Conservation (phyloP, 352 stramenopile genomes). For the Globisporangium viniferum region DNA sequence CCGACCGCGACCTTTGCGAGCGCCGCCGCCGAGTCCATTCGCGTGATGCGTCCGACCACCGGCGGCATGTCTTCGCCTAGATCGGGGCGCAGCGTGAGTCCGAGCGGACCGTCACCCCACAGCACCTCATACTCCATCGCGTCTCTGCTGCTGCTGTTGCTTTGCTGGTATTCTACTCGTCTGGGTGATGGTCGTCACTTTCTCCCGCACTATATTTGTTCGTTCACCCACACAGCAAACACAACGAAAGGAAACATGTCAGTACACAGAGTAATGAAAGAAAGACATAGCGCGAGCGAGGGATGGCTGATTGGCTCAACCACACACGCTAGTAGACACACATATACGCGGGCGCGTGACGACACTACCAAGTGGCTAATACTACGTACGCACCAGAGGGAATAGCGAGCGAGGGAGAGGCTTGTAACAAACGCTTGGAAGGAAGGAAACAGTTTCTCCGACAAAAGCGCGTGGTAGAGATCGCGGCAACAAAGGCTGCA, state of each 20-base stretch:
- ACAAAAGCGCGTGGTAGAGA: not conserved
- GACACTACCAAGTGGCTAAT: not conserved
- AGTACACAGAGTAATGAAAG: not conserved
- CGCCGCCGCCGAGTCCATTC: constrained; percentile 77
- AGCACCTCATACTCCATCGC: constrained; percentile 86
- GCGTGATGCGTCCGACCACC: constrained; percentile 84
- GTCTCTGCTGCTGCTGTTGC: not conserved
- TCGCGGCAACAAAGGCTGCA: not conserved
- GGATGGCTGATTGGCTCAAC: not conserved
- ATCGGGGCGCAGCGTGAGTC: constrained; percentile 79
- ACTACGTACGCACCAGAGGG: not conserved
- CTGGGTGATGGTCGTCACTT: not conserved
- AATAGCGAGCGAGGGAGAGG: not conserved
- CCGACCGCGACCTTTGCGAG: constrained; percentile 77
- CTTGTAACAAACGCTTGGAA: not conserved
- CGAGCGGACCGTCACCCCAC: constrained; percentile 79
- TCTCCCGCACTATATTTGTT: not conserved
- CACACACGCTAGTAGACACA: not conserved
- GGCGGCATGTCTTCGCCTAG: constrained; percentile 86
- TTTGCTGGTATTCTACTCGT: not conserved
- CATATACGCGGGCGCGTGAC: not conserved
- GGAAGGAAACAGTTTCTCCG: not conserved
- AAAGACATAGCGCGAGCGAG: not conserved
- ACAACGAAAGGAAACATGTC: not conserved
- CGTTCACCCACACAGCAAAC: not conserved